Conservation (phyloP, 164 flowering plant species). For the Litsea cubeba region DNA sequence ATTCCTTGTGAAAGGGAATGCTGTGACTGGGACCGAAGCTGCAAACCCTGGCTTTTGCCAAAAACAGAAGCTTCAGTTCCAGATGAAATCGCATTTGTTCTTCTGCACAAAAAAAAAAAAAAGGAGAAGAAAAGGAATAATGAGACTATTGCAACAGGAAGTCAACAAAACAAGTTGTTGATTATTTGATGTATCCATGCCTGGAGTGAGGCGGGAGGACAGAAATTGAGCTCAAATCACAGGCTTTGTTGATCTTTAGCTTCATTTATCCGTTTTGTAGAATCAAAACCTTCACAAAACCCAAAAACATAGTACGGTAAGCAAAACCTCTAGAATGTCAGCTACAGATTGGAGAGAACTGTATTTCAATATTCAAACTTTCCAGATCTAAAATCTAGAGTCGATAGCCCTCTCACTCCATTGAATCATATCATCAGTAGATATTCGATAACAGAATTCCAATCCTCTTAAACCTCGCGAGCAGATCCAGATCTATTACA, state of each 20-base stretch:
- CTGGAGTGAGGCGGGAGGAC: conserved; percentile 85
- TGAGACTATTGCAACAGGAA: background rate
- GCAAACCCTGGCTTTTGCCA: conserved; percentile 42
- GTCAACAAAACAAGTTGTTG: background rate
- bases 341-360: background rate
- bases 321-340: background rate
- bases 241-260: conserved; percentile 68
- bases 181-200: conserved; percentile 17
- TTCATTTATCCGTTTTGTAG: conserved; percentile 19
- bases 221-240: conserved; percentile 85
- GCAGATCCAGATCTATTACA: too few relatives aligned
- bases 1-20: conserved; percentile 75
- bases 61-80: conserved; percentile 39
- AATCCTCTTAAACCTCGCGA: too few relatives aligned
- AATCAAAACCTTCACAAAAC: background rate
- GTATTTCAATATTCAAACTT: too few relatives aligned
- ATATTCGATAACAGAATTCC: too few relatives aligned
- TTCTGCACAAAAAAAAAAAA: conserved; percentile 28
- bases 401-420: too few relatives aligned
- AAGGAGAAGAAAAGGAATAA: background rate
- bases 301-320: too few relatives aligned
- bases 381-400: too few relatives aligned
- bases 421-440: too few relatives aligned
- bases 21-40: conserved; percentile 62
- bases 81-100: conserved; percentile 26